Base-by-base conservation (phyloP, 805 yeast species). In the Cyberlindnera suaveolens region DNA sequence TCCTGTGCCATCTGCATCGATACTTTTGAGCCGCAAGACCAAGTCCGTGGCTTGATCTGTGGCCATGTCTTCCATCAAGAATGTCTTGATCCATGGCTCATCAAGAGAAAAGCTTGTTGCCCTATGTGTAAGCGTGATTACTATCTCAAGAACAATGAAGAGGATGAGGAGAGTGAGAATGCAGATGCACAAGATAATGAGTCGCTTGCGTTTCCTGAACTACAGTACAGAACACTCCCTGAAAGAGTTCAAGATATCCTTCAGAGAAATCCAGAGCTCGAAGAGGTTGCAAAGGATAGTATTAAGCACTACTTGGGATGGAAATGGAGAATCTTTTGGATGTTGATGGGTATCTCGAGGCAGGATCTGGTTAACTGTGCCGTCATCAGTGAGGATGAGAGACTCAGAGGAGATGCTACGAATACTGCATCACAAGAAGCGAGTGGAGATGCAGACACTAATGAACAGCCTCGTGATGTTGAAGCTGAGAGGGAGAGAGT, bases 51-150 rank as follows among this genome's bases (percentile, higher is more conserved):
- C 0, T 68, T 87, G 36, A 67, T 84, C 10, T 86, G 96, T 64
- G 88, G 89, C 3, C 96, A 86, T 62, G 88, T 82, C 3, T 86
- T 80, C 71, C 96, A 86, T 56, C 70, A 80, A 18, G 81, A 74
- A 15, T 86, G 96, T 62, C 72, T 87, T 41, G 88, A 82, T 49
- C 90, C 90, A 2, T 86, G 95, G 95, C 66, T 86, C 38, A 80
- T 78, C 3, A 75, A 76, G 49, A 68, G 91, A 51, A 72, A 83
- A 38, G 90, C 89, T 1, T 81, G 86, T 53, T 86, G 96, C 58
- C 95, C 96, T 8, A 78, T 82, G 69, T 86, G 96, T 63, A 84
- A 85, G 55, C 65, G 82, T 29, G 88, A 80, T 57, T 81, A 80
- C 57, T 77, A 71, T 53, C 13, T 61, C 46, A 57, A 58, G 44